Conservation (phyloP, 129 eudicot genomes). For the Lonicera japonica region DNA sequence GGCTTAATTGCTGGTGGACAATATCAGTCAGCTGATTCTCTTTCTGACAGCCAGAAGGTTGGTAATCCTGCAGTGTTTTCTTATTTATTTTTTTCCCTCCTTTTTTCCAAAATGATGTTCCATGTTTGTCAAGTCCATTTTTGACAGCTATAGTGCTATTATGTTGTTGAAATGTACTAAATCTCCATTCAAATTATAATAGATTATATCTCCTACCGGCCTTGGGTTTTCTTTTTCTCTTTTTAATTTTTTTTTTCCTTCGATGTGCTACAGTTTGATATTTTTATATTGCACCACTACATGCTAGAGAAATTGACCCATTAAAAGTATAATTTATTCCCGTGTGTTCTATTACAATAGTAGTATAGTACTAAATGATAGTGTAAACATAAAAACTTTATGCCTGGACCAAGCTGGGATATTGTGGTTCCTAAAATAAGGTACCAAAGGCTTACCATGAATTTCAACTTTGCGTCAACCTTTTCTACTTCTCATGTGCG, state of each 20-base stretch:
- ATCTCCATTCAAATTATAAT: background rate
- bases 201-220: background rate
- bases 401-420: background rate
- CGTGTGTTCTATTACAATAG: no score
- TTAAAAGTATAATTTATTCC: background rate
- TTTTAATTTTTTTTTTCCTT: background rate
- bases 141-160: no score
- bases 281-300: background rate
- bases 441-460: background rate
- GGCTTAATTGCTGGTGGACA: conserved; percentile 82
- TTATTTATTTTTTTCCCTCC: background rate
- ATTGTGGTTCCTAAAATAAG: background rate
- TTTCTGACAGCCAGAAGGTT: conserved; percentile 95
- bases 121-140: background rate
- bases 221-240: background rate
- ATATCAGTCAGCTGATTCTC: conserved; percentile 64
- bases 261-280: background rate
- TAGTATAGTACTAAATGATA: no score
- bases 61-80: conserved; percentile 8
- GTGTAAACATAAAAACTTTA: no score
- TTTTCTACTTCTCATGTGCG: background rate
- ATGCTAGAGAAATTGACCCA: background rate
- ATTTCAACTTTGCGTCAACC: no score
- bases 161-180: no score
- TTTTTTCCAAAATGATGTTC: background rate